A percentile compares a stretch with the other conserved stretches of the same genome.
These are phyloP conservation scores for Musa schizocarpa DNA, from an alignment of 176 grass and related monocot genomes.

Conservation along the genomic window DNA sequence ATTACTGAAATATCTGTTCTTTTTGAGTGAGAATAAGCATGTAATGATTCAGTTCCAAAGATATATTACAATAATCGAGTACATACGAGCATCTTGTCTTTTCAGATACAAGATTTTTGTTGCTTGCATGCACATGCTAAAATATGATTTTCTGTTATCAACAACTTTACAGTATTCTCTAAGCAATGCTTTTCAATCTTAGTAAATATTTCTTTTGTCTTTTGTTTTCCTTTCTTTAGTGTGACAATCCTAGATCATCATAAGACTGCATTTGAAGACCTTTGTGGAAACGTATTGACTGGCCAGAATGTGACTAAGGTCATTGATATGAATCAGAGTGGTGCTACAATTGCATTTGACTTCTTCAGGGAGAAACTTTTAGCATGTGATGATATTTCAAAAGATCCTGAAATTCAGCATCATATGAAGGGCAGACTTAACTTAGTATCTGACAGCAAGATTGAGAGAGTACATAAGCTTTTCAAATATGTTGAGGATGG, in stretches of 20 bases:
- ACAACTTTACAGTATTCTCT: no score
- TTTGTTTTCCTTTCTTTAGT: slow-evolving; percentile 24
- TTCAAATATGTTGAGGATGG: slow-evolving; percentile 85
- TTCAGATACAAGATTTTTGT: no score
- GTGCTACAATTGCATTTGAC: slow-evolving; percentile 86
- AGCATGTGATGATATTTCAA: slow-evolving; percentile 16
- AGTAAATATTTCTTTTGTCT: not conserved
- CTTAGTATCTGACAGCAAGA: slow-evolving; percentile 43
- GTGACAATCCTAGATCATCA: slow-evolving; percentile 90
- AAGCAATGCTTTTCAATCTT: no score
- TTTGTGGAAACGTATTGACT: slow-evolving; percentile 33
- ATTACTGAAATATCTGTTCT: no score
- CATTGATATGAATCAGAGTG: slow-evolving; percentile 88
- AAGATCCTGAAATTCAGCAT: slow-evolving; percentile 16
- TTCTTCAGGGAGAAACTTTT: slow-evolving; percentile 68
- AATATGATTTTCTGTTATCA: no score
- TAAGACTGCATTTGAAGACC: slow-evolving; percentile 71
- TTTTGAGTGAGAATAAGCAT: no score
- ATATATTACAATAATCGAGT: no score
- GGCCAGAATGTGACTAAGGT: slow-evolving; percentile 72
- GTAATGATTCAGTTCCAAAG: no score
- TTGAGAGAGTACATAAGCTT: slow-evolving; percentile 58
- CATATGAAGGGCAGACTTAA: slow-evolving; percentile 15
- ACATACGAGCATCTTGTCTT: no score
- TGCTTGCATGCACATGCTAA: no score